phyloP scores from a whole-genome alignment of 495 filamentous ascomycete species.

The Talaromyces trachyspermus region DNA sequence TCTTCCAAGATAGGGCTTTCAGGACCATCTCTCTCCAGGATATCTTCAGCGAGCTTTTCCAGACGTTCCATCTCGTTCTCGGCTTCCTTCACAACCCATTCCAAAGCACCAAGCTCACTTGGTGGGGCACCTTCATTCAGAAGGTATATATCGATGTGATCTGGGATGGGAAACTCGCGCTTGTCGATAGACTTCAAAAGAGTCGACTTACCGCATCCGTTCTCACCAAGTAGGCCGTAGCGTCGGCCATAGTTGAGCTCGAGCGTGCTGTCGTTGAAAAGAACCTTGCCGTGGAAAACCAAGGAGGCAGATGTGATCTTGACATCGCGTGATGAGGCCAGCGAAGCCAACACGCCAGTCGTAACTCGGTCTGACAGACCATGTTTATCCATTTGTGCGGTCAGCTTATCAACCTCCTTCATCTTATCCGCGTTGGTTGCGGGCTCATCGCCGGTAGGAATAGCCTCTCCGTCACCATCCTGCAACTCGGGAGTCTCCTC shows the following conservation, averaged over 20 bases:
- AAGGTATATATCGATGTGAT: slow-evolving; percentile 97
- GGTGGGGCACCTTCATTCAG: slow-evolving; percentile 96
- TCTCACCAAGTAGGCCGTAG: slow-evolving; percentile 94
- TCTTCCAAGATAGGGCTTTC: slow-evolving; percentile 89
- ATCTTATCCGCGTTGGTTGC: slow-evolving; percentile 65
- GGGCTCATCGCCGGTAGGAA: slow-evolving; percentile 53
- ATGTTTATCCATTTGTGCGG: slow-evolving; percentile 87
- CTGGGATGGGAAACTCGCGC: slow-evolving; percentile 91
- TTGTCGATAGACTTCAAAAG: slow-evolving; percentile 88
- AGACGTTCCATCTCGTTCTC: slow-evolving; percentile 86
- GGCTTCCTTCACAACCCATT: slow-evolving; percentile 95
- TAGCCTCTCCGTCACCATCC: slow-evolving; percentile 52
- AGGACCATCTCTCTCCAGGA: slow-evolving; percentile 84
- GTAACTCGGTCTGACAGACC: slow-evolving; percentile 97
- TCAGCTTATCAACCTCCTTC: slow-evolving; percentile 74
- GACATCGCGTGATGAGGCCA: slow-evolving; percentile 76
- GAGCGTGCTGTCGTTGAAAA: slow-evolving; percentile 86
- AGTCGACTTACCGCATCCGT: slow-evolving; percentile 98
- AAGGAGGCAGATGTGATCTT: slow-evolving; percentile 92
- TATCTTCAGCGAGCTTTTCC: slow-evolving; percentile 81
- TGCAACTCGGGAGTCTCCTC: slow-evolving; percentile 51
- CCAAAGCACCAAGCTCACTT: slow-evolving; percentile 79
- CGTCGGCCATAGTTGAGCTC: slow-evolving; percentile 89
- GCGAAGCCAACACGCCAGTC: slow-evolving; percentile 88
- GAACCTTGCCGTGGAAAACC: slow-evolving; percentile 95